Evolutionary conservation across 2,329 filamentous ascomycete genomes (phyloP).

Genomic region (Fusarium sp.): DNA sequence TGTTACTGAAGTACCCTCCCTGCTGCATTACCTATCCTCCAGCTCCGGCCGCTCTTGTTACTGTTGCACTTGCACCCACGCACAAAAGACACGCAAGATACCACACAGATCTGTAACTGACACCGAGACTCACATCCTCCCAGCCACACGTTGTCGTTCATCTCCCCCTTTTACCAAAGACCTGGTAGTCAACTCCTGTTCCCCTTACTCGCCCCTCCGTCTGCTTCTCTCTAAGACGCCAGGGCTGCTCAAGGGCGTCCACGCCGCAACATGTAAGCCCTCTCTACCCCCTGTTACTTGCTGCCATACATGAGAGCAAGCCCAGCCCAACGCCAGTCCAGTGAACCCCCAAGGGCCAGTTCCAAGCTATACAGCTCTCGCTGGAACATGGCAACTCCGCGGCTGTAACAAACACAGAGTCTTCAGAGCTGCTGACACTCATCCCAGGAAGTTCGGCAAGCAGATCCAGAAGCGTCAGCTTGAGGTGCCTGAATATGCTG

Average conservation of each 20-base stretch:
- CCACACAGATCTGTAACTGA: conserved; percentile 41
- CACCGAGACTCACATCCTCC: conserved; percentile 42
- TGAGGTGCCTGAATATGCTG: conserved; percentile 98
- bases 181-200: conserved; percentile 17
- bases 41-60: conserved; percentile 32
- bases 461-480: conserved; percentile 99
- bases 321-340: conserved; percentile 11
- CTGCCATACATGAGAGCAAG: conserved; percentile 15
- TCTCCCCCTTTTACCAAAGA: conserved; percentile 23
- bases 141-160: conserved; percentile 40
- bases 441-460: conserved; percentile 97
- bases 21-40: conserved; percentile 29
- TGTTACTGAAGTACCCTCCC: conserved; percentile 7
- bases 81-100: conserved; percentile 39
- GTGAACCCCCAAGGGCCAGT: conserved; percentile 17
- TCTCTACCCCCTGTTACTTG: conserved; percentile 16
- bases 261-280: conserved; percentile 56
- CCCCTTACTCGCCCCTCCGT: conserved; percentile 23
- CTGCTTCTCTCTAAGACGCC: conserved; percentile 36
- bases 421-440: conserved; percentile 29
- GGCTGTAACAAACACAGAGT: conserved; percentile 8
- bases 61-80: conserved; percentile 29
- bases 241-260: conserved; percentile 45
- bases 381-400: conserved; percentile 9
- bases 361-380: conserved; percentile 9